Evolutionary conservation across 495 filamentous ascomycete species (phyloP).

Genomic region (Neurospora sp.): DNA sequence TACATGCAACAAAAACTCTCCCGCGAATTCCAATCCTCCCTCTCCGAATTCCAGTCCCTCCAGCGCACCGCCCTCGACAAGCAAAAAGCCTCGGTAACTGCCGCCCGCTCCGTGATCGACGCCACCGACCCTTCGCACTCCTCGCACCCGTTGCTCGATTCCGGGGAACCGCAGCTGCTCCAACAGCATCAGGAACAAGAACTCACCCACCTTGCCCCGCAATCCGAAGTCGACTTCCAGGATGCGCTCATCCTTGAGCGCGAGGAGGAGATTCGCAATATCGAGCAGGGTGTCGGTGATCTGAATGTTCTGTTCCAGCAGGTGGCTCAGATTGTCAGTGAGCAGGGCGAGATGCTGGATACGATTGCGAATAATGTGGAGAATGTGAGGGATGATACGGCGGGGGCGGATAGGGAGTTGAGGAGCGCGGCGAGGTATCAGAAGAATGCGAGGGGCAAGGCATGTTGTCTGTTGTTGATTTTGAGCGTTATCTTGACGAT

Average conservation of each 20-base stretch:
- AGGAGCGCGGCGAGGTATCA: conserved; percentile 78
- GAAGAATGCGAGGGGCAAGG: conserved; percentile 83
- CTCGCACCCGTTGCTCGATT: conserved; percentile 17
- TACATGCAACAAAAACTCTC: conserved; percentile 93
- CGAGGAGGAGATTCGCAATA: conserved; percentile 90
- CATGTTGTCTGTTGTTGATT: conserved; percentile 86
- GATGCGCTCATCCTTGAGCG: conserved; percentile 91
- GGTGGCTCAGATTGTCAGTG: conserved; percentile 88
- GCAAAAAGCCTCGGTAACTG: conserved; percentile 72
- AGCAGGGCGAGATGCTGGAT: conserved; percentile 84
- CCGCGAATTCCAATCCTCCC: conserved; percentile 75
- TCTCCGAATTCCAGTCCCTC: conserved; percentile 81
- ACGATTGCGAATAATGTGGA: conserved; percentile 83
- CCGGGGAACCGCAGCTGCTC: conserved; percentile 39
- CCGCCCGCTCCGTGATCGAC: conserved; percentile 59
- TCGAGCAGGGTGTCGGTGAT: conserved; percentile 91
- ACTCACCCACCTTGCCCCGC: conserved; percentile 70
- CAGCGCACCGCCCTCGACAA: conserved; percentile 87
- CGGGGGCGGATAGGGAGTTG: conserved; percentile 76
- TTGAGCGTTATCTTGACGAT: conserved; percentile 79
- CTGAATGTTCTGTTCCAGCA: conserved; percentile 95
- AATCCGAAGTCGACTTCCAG: conserved; percentile 97
- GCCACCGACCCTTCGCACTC: conserved; percentile 8
- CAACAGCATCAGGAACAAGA: conserved; percentile 63
- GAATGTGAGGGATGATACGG: conserved; percentile 64